Conservation (phyloP, 768 basidiomycete species). For the Leccinum ochraceum region DNA sequence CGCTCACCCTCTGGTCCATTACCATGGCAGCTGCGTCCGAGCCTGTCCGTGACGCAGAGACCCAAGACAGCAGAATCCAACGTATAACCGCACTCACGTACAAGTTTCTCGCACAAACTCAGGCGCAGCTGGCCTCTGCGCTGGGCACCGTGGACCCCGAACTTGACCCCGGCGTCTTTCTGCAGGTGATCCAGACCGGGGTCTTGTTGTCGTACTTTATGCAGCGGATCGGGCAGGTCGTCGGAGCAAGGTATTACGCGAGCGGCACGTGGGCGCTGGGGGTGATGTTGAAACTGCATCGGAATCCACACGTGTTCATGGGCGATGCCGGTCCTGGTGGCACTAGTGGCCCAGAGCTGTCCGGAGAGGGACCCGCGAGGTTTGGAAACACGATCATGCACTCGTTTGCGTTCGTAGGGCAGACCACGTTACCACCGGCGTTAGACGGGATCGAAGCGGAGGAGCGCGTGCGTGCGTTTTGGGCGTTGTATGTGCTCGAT, state of each 20-base stretch:
- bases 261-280: conserved; percentile 49
- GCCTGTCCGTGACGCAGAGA: conserved; percentile 33
- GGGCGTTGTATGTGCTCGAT: conserved; percentile 38
- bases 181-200: conserved; percentile 61
- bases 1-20: conserved; percentile 54
- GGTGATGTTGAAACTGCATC: conserved; percentile 49
- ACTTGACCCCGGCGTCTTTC: conserved; percentile 38
- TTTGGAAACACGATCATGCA: neutral
- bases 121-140: conserved; percentile 46
- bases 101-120: conserved; percentile 48
- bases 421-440: conserved; percentile 31
- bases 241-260: conserved; percentile 62
- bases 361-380: neutral
- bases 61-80: neutral
- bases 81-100: neutral
- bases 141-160: conserved; percentile 40
- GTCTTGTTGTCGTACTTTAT: conserved; percentile 69
- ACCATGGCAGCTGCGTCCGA: conserved; percentile 44
- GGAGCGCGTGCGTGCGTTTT: conserved; percentile 42
- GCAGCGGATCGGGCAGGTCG: conserved; percentile 54
- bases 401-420: conserved; percentile 13
- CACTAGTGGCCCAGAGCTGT: conserved; percentile 2
- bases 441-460: conserved; percentile 36
- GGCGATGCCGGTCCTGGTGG: neutral
- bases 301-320: conserved; percentile 4